These are phyloP conservation scores for Volvariella volvacea DNA, from an alignment of 1,284 basidiomycete species.

Conservation along the genomic window DNA sequence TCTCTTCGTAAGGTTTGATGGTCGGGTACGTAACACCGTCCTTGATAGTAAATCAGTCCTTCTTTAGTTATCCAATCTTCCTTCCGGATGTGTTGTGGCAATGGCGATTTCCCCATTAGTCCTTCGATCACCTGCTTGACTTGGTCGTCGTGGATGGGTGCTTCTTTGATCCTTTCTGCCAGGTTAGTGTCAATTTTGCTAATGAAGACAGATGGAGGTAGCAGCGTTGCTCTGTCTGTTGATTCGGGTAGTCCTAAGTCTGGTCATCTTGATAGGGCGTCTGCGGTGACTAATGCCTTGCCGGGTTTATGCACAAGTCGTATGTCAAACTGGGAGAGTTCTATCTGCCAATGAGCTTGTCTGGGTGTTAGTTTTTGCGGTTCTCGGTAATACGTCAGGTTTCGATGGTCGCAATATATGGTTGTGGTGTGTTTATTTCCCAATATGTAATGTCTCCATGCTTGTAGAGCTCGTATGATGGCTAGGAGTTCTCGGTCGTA, in stretches of 20 bases:
- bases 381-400: slow-evolving; percentile 32
- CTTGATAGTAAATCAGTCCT: too few relatives aligned
- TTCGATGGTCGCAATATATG: slow-evolving; percentile 21
- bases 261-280: slow-evolving; percentile 29
- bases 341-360: slow-evolving; percentile 33
- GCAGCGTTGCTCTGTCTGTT: too few relatives aligned
- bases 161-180: too few relatives aligned
- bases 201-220: too few relatives aligned
- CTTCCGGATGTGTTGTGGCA: too few relatives aligned
- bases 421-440: slow-evolving; percentile 1
- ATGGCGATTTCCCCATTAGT: too few relatives aligned
- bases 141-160: too few relatives aligned
- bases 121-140: neutral
- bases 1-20: too few relatives aligned
- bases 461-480: slow-evolving; percentile 17
- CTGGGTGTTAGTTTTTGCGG: slow-evolving; percentile 27
- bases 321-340: slow-evolving; percentile 29
- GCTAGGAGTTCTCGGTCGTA: slow-evolving; percentile 41
- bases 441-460: slow-evolving; percentile 9
- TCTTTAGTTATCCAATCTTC: too few relatives aligned
- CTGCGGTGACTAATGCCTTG: slow-evolving; percentile 20
- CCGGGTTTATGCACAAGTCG: slow-evolving; percentile 31
- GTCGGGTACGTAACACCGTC: too few relatives aligned
- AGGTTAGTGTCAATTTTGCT: too few relatives aligned
- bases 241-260: too few relatives aligned